Conservation (phyloP, 1,284 basidiomycete species). For the Ceratobasidium sp. region DNA sequence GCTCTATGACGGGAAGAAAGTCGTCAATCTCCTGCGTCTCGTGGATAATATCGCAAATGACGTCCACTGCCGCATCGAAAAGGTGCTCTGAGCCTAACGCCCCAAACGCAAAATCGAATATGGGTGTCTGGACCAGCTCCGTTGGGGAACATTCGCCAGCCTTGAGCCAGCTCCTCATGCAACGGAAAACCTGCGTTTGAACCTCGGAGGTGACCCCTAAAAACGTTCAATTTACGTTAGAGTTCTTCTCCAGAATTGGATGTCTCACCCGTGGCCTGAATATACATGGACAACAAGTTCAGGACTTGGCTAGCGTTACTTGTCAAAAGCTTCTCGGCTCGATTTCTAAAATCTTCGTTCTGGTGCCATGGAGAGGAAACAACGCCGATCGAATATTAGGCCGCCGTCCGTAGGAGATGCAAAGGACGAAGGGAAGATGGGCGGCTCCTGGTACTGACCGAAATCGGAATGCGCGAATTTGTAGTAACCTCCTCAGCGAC, state of each 20-base stretch:
- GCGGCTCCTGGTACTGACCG: slow-evolving; percentile 64
- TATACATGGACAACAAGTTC: slow-evolving; percentile 87
- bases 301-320: slow-evolving; percentile 79
- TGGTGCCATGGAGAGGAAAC: slow-evolving; percentile 54
- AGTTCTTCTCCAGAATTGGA: slow-evolving; percentile 2
- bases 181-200: slow-evolving; percentile 88
- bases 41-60: slow-evolving; percentile 94
- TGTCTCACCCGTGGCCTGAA: slow-evolving; percentile 82
- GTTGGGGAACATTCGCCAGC: slow-evolving; percentile 83
- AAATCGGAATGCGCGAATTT: slow-evolving; percentile 90
- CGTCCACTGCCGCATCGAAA: slow-evolving; percentile 93
- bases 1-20: slow-evolving; percentile 88
- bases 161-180: slow-evolving; percentile 87
- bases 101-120: slow-evolving; percentile 87
- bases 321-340: slow-evolving; percentile 74
- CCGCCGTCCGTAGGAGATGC: slow-evolving; percentile 43
- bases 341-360: slow-evolving; percentile 82
- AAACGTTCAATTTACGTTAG: background rate
- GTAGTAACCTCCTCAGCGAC: slow-evolving; percentile 90
- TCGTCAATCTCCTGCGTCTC: slow-evolving; percentile 99
- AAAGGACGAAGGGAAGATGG: slow-evolving; percentile 19
- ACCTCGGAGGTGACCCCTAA: slow-evolving; percentile 84
- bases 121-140: slow-evolving; percentile 78
- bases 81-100: slow-evolving; percentile 85
- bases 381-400: slow-evolving; percentile 44